These are phyloP conservation scores for Chlamydomonas urium DNA, from an alignment of 139 green algal species.

Conservation along the genomic window DNA sequence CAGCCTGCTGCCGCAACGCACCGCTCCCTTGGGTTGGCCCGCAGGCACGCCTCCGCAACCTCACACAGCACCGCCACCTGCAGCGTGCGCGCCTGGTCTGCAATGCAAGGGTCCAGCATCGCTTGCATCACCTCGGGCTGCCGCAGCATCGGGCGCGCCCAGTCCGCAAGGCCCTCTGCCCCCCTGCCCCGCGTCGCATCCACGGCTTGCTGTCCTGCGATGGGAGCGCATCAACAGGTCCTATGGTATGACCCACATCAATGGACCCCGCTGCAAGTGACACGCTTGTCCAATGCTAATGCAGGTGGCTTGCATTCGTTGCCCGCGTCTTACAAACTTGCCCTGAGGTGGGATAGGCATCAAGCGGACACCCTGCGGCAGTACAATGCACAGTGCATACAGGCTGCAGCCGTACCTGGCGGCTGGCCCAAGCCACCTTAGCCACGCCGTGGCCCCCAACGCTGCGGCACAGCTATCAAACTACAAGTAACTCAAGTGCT, in stretches of 20 bases:
- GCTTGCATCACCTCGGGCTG: not conserved
- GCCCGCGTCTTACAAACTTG: not conserved
- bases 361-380: too few relatives aligned
- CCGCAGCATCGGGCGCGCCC: constrained; percentile 1
- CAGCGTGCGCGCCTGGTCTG: not conserved
- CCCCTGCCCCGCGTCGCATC: not conserved
- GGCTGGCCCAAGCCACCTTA: too few relatives aligned
- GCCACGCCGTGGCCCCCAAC: not conserved
- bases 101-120: not conserved
- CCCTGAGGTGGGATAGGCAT: not conserved
- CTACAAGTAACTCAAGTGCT: not conserved
- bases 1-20: too few relatives aligned
- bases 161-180: not conserved
- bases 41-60: not conserved
- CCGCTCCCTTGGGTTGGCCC: constrained; percentile 4
- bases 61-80: constrained; percentile 11
- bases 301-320: too few relatives aligned
- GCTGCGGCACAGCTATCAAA: not conserved
- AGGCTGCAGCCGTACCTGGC: not conserved
- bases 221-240: not conserved
- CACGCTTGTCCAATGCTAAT: too few relatives aligned
- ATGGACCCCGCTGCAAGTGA: too few relatives aligned
- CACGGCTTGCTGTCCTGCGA: constrained; percentile 2
- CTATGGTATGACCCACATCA: not conserved
- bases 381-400: too few relatives aligned